These are phyloP conservation scores for Botrytis deweyae DNA, from an alignment of 2,329 filamentous ascomycete genomes.

Conservation along the genomic window DNA sequence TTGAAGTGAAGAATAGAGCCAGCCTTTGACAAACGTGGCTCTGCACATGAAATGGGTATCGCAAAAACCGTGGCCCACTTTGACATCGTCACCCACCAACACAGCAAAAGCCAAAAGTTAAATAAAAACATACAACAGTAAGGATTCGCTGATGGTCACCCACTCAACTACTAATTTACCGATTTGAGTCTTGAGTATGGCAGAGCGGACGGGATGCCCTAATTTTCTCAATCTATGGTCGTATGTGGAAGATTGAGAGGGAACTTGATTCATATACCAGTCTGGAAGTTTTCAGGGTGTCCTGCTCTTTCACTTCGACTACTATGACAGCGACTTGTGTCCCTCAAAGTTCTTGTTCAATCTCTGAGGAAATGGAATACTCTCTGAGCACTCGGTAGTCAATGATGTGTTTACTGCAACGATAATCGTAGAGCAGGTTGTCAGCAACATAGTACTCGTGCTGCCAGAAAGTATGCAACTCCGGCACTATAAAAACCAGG, in stretches of 20 bases:
- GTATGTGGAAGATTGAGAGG: not conserved
- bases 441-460: not conserved
- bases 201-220: conserved; percentile 22
- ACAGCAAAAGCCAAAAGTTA: not conserved
- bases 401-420: not conserved
- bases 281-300: not conserved
- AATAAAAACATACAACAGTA: conserved; percentile 18
- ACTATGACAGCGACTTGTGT: not conserved
- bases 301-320: not conserved
- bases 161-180: conserved; percentile 21
- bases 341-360: not conserved
- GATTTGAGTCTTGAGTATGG: conserved; percentile 19
- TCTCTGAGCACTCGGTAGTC: not conserved
- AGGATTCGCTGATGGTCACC: conserved; percentile 22
- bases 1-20: not conserved
- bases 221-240: conserved; percentile 15
- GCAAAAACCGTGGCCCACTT: not conserved
- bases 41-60: not conserved
- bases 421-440: not conserved
- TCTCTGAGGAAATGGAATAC: not conserved
- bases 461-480: no score
- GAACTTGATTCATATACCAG: not conserved
- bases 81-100: conserved; percentile 8
- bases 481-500: no score
- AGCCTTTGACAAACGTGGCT: not conserved